These are phyloP conservation scores for Scolecobasidium constrictum DNA, from an alignment of 2,329 filamentous ascomycete genomes.

Conservation along the genomic window DNA sequence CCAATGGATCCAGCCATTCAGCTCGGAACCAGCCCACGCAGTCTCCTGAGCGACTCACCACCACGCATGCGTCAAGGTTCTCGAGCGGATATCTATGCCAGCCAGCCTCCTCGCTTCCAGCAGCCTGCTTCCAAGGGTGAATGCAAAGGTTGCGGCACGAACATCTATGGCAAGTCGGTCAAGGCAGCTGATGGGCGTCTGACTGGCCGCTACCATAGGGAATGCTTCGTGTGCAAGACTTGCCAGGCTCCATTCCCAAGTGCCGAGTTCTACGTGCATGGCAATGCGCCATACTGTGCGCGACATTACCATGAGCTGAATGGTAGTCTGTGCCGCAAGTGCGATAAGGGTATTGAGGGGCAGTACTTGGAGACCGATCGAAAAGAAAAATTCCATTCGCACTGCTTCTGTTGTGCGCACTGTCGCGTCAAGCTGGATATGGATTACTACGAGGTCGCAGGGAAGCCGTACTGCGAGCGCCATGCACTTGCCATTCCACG, in stretches of 20 bases:
- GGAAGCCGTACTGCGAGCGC: slow-evolving; percentile 72
- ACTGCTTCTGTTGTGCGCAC: slow-evolving; percentile 75
- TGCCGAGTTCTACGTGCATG: slow-evolving; percentile 82
- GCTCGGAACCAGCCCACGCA: neutral
- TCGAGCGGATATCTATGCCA: neutral
- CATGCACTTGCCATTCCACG: slow-evolving; percentile 50
- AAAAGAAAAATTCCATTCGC: slow-evolving; percentile 70
- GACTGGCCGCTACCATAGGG: slow-evolving; percentile 88
- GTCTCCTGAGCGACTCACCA: neutral
- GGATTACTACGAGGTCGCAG: slow-evolving; percentile 85
- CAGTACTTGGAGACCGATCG: slow-evolving; percentile 79
- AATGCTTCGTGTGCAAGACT: slow-evolving; percentile 79
- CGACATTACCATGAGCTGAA: slow-evolving; percentile 90
- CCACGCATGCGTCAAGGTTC: slow-evolving; percentile 1
- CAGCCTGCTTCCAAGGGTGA: neutral
- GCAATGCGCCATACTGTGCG: slow-evolving; percentile 82
- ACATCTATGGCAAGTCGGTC: slow-evolving; percentile 82
- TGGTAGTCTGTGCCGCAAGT: slow-evolving; percentile 70
- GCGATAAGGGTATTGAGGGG: slow-evolving; percentile 80
- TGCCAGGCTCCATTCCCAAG: slow-evolving; percentile 75
- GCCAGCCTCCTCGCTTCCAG: slow-evolving; percentile 2
- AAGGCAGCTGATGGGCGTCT: slow-evolving; percentile 87
- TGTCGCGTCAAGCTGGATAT: slow-evolving; percentile 61
- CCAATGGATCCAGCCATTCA: slow-evolving; percentile 3
- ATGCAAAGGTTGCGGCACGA: slow-evolving; percentile 70